phyloP scores from a whole-genome alignment of 257 asterid genomes.

The Solanum arcanum region DNA sequence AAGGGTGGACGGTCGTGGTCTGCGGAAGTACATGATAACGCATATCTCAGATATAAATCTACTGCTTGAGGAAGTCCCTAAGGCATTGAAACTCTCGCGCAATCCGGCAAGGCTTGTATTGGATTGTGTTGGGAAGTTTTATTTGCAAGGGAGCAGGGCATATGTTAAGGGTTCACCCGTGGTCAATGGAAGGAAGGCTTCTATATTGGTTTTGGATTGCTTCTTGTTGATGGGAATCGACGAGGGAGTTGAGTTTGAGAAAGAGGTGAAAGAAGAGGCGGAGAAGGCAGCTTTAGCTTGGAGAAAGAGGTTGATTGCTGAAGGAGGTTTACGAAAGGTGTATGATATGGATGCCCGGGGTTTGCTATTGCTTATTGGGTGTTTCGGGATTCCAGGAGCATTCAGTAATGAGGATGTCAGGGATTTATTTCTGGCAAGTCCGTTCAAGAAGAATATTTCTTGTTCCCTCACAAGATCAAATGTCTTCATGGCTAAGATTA shows the following conservation, averaged over 20 bases:
- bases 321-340: conserved; percentile 63
- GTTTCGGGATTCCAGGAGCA: conserved; percentile 52
- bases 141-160: conserved; percentile 63
- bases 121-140: conserved; percentile 70
- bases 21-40: conserved; percentile 35
- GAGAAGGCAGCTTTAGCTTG: conserved; percentile 49
- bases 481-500: conserved; percentile 36
- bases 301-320: conserved; percentile 61
- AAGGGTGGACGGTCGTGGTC: conserved; percentile 45
- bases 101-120: conserved; percentile 58
- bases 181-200: conserved; percentile 59
- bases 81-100: conserved; percentile 46
- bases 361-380: conserved; percentile 51
- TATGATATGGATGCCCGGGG: conserved; percentile 70
- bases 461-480: conserved; percentile 37
- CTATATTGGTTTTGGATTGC: conserved; percentile 61
- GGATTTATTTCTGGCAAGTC: conserved; percentile 47
- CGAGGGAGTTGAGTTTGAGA: conserved; percentile 20
- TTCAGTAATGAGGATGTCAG: conserved; percentile 49
- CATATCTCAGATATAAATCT: conserved; percentile 19
- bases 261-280: conserved; percentile 50
- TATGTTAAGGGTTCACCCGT: conserved; percentile 39
- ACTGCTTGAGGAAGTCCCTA: conserved; percentile 60
- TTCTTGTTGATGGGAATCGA: conserved; percentile 38
- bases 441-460: conserved; percentile 41